A percentile compares a stretch with the other conserved stretches of the same genome.
These are phyloP conservation scores for Alternaria triticimaculans DNA, from an alignment of 2,329 filamentous ascomycete genomes.

Conservation along the genomic window DNA sequence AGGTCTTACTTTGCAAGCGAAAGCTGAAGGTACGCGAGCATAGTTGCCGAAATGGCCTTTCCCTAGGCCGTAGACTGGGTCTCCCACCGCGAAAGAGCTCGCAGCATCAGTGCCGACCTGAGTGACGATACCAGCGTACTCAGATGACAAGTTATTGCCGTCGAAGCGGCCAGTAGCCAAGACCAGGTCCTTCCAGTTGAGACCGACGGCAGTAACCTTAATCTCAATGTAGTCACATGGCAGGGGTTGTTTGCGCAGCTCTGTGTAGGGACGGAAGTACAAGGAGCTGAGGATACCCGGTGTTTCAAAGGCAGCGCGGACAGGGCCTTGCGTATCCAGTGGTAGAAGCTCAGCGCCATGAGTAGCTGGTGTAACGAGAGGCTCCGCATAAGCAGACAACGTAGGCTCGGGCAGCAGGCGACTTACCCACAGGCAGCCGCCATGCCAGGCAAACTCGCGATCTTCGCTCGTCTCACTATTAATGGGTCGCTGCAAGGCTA, in stretches of 20 bases:
- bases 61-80: slow-evolving; percentile 11
- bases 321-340: background rate
- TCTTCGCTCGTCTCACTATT: slow-evolving; percentile 9
- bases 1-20: slow-evolving; percentile 11
- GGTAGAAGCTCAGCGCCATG: slow-evolving; percentile 1
- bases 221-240: slow-evolving; percentile 25
- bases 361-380: background rate
- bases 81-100: background rate
- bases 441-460: slow-evolving; percentile 24
- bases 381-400: background rate
- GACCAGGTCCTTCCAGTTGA: slow-evolving; percentile 31
- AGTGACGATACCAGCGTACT: slow-evolving; percentile 23
- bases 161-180: slow-evolving; percentile 24
- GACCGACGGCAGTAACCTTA: slow-evolving; percentile 18
- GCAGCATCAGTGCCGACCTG: slow-evolving; percentile 15
- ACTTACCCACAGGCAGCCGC: slow-evolving; percentile 25
- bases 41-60: slow-evolving; percentile 31
- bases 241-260: slow-evolving; percentile 17
- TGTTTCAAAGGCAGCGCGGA: slow-evolving; percentile 1
- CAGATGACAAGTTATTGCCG: slow-evolving; percentile 7
- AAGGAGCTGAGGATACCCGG: slow-evolving; percentile 30
- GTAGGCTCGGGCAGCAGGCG: slow-evolving; percentile 25
- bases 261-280: slow-evolving; percentile 23
- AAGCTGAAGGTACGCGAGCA: slow-evolving; percentile 9
- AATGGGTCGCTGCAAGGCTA: background rate